Evolutionary conservation across 2,329 filamentous ascomycete species (phyloP).

Genomic region (Hypoxylon sp.): DNA sequence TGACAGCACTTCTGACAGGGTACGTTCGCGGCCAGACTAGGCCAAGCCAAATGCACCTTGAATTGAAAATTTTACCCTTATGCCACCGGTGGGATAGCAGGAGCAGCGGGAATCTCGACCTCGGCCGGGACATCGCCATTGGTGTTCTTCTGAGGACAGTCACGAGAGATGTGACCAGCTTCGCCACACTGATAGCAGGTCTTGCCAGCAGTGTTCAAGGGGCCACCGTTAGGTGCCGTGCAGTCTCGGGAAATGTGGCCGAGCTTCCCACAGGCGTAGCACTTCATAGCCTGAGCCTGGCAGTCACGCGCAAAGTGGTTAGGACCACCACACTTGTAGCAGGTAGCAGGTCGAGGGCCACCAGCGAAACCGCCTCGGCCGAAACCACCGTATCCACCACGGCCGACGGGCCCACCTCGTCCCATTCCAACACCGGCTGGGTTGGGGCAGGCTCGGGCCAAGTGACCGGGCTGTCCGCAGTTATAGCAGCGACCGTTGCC

Average conservation of each 20-base stretch:
- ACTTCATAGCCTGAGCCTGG: conserved; percentile 98
- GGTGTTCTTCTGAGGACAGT: conserved; percentile 83
- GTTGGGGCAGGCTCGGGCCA: conserved; percentile 91
- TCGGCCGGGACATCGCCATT: conserved; percentile 63
- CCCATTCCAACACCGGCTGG: conserved; percentile 75
- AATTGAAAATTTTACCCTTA: conserved; percentile 39
- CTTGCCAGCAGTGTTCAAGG: conserved; percentile 95
- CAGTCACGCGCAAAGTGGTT: conserved; percentile 99
- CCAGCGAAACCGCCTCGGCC: conserved; percentile 83
- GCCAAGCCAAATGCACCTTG: conserved; percentile 21
- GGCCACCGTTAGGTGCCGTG: conserved; percentile 95
- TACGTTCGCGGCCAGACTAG: conserved; percentile 12
- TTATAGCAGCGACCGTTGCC: conserved; percentile 95
- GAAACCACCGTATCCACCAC: conserved; percentile 75
- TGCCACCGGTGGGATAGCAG: conserved; percentile 54
- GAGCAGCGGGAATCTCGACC: conserved; percentile 50
- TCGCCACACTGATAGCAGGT: conserved; percentile 98
- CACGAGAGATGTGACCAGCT: conserved; percentile 94
- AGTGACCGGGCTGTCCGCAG: conserved; percentile 92
- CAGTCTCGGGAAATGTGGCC: conserved; percentile 95
- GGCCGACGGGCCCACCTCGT: conserved; percentile 76
- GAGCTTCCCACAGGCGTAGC: conserved; percentile 96
- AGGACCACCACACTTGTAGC: conserved; percentile 84
- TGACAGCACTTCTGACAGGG: conserved; percentile 19
- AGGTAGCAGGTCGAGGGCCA: conserved; percentile 77